Percentiles rank a stretch among this genome's conserved stretches.
Evolutionary conservation across 1,284 basidiomycete species (phyloP).

Genomic region (Meira nashicola): DNA sequence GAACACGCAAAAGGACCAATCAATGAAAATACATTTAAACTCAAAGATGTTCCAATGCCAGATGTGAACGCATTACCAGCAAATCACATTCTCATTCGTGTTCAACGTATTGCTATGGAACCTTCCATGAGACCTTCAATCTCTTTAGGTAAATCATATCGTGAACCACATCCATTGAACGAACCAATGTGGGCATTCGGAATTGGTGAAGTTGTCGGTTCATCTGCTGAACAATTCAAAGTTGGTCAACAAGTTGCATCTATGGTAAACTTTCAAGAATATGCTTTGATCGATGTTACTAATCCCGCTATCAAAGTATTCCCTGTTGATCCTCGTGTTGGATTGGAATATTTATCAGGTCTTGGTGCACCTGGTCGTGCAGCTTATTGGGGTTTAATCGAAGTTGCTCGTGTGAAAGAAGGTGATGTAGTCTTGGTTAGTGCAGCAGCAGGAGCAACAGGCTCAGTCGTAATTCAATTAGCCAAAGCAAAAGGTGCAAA

Average conservation of each 20-base stretch:
- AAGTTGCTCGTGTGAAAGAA: constrained; percentile 11
- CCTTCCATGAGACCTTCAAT: constrained; percentile 10
- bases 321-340: not conserved
- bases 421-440: constrained; percentile 16
- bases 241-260: constrained; percentile 1
- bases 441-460: constrained; percentile 16
- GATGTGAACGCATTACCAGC: not conserved
- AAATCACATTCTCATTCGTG: constrained; percentile 1
- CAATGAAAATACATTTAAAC: not conserved
- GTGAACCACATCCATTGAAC: constrained; percentile 2
- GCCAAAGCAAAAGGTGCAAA: constrained; percentile 8
- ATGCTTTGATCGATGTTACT: not conserved
- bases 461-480: constrained; percentile 8
- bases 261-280: constrained; percentile 1
- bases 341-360: constrained; percentile 9
- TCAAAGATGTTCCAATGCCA: constrained; percentile 1
- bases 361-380: constrained; percentile 10
- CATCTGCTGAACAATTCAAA: not conserved
- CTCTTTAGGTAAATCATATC: constrained; percentile 3
- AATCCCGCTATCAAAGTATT: not conserved
- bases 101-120: constrained; percentile 5
- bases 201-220: constrained; percentile 9
- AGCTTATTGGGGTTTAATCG: constrained; percentile 12
- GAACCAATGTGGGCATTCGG: constrained; percentile 13
- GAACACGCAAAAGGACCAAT: constrained; percentile 5